Evolutionary conservation across 2,329 filamentous ascomycete species (phyloP).

Genomic region (Tothia fuscella): DNA sequence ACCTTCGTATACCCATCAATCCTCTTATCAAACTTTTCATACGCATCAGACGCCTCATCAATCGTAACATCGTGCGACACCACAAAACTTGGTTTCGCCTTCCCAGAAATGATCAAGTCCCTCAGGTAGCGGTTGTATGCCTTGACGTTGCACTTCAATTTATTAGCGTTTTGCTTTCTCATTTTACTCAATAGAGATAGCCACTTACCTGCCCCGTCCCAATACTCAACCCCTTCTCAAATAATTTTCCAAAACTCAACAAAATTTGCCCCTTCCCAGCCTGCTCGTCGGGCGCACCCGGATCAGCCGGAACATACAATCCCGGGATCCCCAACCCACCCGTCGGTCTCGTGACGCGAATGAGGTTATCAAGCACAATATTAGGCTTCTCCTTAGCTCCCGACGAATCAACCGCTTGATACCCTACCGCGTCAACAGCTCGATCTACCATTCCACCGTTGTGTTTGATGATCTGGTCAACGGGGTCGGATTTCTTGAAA

Average conservation of each 20-base stretch:
- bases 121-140: conserved; percentile 54
- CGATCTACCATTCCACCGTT: conserved; percentile 52
- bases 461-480: conserved; percentile 46
- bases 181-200: conserved; percentile 6
- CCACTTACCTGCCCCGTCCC: background rate
- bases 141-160: conserved; percentile 58
- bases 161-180: conserved; percentile 47
- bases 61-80: conserved; percentile 53
- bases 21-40: conserved; percentile 54
- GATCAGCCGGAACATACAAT: conserved; percentile 42
- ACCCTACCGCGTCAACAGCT: conserved; percentile 40
- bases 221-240: conserved; percentile 43
- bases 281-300: conserved; percentile 49
- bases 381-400: conserved; percentile 50
- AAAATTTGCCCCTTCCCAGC: conserved; percentile 52
- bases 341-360: conserved; percentile 48
- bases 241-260: conserved; percentile 54
- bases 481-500: conserved; percentile 47
- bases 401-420: conserved; percentile 37
- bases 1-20: conserved; percentile 59
- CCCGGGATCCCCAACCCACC: conserved; percentile 51
- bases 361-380: conserved; percentile 52
- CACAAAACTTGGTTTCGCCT: conserved; percentile 54
- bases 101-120: conserved; percentile 52
- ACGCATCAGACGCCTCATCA: conserved; percentile 48